A percentile compares a stretch with the other conserved stretches of the same genome.
Conservation (phyloP, 371 early-diverging fungal genomes). For the Fennellomyces sp. region DNA sequence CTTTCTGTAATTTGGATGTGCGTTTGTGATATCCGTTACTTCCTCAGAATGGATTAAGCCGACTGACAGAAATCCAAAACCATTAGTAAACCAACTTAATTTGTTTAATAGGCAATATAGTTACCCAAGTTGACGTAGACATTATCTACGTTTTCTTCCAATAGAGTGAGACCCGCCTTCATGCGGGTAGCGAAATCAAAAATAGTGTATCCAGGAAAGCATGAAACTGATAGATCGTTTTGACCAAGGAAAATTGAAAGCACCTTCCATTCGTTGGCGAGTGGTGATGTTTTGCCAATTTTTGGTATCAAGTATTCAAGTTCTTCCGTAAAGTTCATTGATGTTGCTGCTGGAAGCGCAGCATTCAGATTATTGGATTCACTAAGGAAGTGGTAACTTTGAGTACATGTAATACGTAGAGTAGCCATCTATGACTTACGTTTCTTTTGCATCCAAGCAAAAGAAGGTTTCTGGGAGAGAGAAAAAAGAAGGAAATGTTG, state of each 20-base stretch:
- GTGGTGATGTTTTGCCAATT: constrained; percentile 20
- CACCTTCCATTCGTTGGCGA: constrained; percentile 33
- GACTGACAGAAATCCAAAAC: constrained; percentile 16
- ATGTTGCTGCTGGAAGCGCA: constrained; percentile 33
- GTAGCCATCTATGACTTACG: too few species aligned
- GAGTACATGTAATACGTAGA: too few species aligned
- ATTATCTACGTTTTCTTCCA: constrained; percentile 18
- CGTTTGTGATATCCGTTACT: constrained; percentile 8
- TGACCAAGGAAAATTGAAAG: constrained; percentile 35
- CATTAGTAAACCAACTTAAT: not conserved
- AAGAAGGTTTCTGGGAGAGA: constrained; percentile 37
- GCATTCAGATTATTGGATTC: constrained; percentile 29
- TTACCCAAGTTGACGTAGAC: constrained; percentile 24
- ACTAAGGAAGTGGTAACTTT: too few species aligned
- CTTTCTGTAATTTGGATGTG: constrained; percentile 26
- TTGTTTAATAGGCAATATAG: not conserved
- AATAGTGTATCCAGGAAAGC: constrained; percentile 17
- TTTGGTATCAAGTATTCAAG: constrained; percentile 30
- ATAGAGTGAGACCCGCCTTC: constrained; percentile 7
- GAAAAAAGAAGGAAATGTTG: not conserved
- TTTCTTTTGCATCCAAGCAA: constrained; percentile 21
- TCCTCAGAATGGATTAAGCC: constrained; percentile 21
- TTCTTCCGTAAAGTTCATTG: constrained; percentile 24
- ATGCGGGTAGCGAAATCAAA: constrained; percentile 7
- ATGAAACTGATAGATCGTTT: constrained; percentile 33